phyloP scores from a whole-genome alignment of 257 asterid species.

The Solanum megistacrolobum region DNA sequence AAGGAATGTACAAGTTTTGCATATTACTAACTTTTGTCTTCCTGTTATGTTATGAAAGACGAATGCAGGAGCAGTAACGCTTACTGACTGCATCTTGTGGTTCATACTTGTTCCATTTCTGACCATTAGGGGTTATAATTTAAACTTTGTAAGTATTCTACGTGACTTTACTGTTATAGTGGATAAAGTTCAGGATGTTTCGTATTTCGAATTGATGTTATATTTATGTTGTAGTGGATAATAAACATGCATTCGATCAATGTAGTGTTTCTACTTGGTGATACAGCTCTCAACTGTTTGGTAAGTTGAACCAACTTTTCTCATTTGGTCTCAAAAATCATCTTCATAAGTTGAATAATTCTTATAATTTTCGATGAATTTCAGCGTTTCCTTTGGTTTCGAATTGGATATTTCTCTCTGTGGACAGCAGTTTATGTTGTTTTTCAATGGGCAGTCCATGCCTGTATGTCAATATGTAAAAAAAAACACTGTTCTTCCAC shows the following conservation, averaged over 20 bases:
- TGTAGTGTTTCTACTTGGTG: constrained; percentile 75
- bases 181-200: not conserved
- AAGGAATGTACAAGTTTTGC: not conserved
- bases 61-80: constrained; percentile 93
- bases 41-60: constrained; percentile 24
- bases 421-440: constrained; percentile 73
- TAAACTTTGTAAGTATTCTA: constrained; percentile 66
- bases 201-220: not conserved
- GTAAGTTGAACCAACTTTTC: constrained; percentile 23
- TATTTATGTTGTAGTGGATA: constrained; percentile 46
- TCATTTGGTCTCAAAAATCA: not conserved
- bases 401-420: constrained; percentile 70
- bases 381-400: constrained; percentile 94
- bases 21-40: not conserved
- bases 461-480: constrained; percentile 55
- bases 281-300: constrained; percentile 72
- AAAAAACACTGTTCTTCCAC: not conserved
- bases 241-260: constrained; percentile 89
- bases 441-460: constrained; percentile 82
- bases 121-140: constrained; percentile 56
- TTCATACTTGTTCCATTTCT: constrained; percentile 84
- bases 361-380: not conserved
- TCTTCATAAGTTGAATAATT: not conserved
- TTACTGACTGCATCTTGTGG: constrained; percentile 87
- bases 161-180: not conserved